phyloP scores from a whole-genome alignment of 257 asterid genomes.

The Nicotiana benthamiana region DNA sequence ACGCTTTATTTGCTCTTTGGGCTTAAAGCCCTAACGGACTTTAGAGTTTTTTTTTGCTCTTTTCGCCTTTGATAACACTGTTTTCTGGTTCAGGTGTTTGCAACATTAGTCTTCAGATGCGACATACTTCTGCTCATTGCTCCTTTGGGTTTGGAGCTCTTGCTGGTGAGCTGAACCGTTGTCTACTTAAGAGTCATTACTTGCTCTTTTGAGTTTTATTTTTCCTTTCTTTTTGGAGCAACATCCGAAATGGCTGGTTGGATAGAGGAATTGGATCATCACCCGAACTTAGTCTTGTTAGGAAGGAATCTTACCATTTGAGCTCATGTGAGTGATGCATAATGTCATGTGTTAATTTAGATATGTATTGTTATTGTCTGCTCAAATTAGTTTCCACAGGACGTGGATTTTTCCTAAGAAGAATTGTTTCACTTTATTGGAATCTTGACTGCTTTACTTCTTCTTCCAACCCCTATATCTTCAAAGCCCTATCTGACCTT shows the following conservation, averaged over 20 bases:
- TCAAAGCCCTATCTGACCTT: no score
- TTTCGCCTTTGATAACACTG: no score
- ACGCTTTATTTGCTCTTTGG: no score
- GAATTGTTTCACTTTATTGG: background rate
- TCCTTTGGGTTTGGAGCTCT: constrained; percentile 75
- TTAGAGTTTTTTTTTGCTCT: no score
- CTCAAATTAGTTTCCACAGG: background rate
- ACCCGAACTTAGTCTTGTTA: background rate
- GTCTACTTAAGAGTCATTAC: constrained; percentile 1
- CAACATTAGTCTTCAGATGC: constrained; percentile 81
- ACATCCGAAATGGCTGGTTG: background rate
- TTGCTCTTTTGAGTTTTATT: background rate
- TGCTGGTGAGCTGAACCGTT: constrained; percentile 55
- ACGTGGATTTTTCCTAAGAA: background rate
- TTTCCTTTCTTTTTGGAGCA: background rate
- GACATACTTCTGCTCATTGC: constrained; percentile 73
- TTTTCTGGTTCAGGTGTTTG: constrained; percentile 61
- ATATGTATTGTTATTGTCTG: background rate
- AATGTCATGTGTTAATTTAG: background rate
- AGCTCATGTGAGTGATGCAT: background rate
- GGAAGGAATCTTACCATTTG: background rate
- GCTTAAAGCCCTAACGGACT: no score
- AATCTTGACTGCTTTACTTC: background rate
- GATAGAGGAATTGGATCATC: background rate
- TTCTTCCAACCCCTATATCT: no score